Evolutionary conservation across 805 yeast genomes (phyloP).

Genomic region (Candida tibetensis): DNA sequence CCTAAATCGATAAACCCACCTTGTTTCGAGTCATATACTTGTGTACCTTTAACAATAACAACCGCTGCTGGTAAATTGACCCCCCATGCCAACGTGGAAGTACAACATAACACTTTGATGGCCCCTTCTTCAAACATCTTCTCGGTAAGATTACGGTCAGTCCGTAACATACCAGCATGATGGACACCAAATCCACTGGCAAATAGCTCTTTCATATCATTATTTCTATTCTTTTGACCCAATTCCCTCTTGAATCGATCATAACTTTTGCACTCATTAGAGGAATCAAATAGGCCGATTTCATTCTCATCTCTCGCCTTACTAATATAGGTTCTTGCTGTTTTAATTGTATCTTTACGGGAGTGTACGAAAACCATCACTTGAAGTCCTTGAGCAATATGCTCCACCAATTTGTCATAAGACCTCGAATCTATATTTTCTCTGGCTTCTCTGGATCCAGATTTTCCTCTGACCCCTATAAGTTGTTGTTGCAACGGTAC

Average conservation of each 20-base stretch:
- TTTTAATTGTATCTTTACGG: slow-evolving; percentile 84
- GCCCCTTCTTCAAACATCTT: slow-evolving; percentile 83
- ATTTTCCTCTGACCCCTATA: slow-evolving; percentile 82
- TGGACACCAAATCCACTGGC: slow-evolving; percentile 86
- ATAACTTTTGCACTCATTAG: slow-evolving; percentile 35
- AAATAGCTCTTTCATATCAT: slow-evolving; percentile 78
- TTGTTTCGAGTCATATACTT: slow-evolving; percentile 87
- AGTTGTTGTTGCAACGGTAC: slow-evolving; percentile 88
- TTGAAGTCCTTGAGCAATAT: slow-evolving; percentile 70
- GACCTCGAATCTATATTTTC: slow-evolving; percentile 74
- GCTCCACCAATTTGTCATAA: slow-evolving; percentile 70
- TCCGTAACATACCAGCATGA: slow-evolving; percentile 94
- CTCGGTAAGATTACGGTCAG: slow-evolving; percentile 88
- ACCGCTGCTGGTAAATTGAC: slow-evolving; percentile 98
- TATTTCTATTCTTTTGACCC: slow-evolving; percentile 62
- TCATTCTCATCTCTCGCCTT: slow-evolving; percentile 66
- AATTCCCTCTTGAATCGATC: slow-evolving; percentile 60
- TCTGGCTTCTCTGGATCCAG: slow-evolving; percentile 68
- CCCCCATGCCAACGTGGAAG: slow-evolving; percentile 99
- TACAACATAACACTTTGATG: slow-evolving; percentile 86
- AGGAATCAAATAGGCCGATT: slow-evolving; percentile 54
- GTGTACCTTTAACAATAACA: slow-evolving; percentile 94
- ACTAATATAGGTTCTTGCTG: slow-evolving; percentile 69
- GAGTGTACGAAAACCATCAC: slow-evolving; percentile 98
- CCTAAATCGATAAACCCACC: slow-evolving; percentile 96